Base-by-base conservation (phyloP, 257 asterid genomes). In the Penstemon eatonii region DNA sequence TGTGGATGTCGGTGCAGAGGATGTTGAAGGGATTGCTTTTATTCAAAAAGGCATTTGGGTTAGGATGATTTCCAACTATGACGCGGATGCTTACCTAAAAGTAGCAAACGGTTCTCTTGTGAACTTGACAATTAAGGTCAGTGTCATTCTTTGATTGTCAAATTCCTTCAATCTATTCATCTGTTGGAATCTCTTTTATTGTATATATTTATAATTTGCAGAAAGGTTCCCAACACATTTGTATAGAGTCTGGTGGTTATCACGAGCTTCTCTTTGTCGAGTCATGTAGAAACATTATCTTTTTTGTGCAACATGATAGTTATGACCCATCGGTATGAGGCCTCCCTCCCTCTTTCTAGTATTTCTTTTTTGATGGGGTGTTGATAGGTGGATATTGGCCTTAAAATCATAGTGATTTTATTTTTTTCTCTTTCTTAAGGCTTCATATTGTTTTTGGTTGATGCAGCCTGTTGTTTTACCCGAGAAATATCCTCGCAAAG, bases 11-110 rank as follows among this genome's bases (percentile, higher is more conserved):
- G 96, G 96, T 6, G 80, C 83, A 6, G 88, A 93, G 83, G 97
- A 93, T 81, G 86, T 90, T 66, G 77, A 82, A 66, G 94, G 86
- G 64, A 84, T 93, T 75, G 81, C 83, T 60, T 90, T 90, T 76
- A 72, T 82, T 64, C 99, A 93, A 66, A 93, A 85, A 78, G 97
- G 99, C 43, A 90, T 84, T 67, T 88, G 90, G 97, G 83, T 88
- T 56, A 85, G 69, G 66, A 62, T 93, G 60, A 73, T 81, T 74
- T 90, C 99, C 79, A 93, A 89, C 80, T 96, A 90, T 73, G 93
- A 81, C 25, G 96, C 80, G 71, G 94, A 88, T 84, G 88, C 91
- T 68, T 75, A 84, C 81, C 81, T 93, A 71, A 70, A 76, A 47
- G 89, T 79, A 73, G 79, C 83, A 44, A 95, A 86, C 73, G 75